Base-by-base conservation (phyloP, 352 stramenopile genomes). In the Elongisporangium prolatum region DNA sequence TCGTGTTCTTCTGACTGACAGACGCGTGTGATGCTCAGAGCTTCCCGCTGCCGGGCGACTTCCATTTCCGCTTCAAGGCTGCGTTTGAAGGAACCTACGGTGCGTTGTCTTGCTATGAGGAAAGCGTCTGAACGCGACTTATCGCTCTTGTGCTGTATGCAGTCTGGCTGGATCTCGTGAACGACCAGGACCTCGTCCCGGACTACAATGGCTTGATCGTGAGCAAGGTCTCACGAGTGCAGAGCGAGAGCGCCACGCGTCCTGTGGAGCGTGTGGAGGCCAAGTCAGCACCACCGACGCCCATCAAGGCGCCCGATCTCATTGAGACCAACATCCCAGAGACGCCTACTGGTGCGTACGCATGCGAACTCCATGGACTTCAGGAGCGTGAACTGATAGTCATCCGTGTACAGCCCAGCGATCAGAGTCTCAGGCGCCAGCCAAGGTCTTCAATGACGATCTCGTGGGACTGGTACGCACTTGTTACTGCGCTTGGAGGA, bases 21-120 rank as follows among this genome's bases (percentile, higher is more conserved):
- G 28, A 40, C 7, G 47, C 63, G 18, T 65, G 28, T 50, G 49
- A 9, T 21, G 48, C 55, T 18, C 21, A 91, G 84, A 77, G 68
- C 40, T 91, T 94, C 54, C 85, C 85, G 8, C 52, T 94, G 54
- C 85, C 83, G 14, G 85, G 85, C 1, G 73, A 88, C 48, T 94
- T 92, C 61, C 85, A 94, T 48, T 94, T 91, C 59, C 82, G 85
- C 59, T 94, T 94, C 65, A 94, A 94, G 65, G 90, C 82, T 38
- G 67, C 80, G 25, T 94, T 94, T 52, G 85, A 94, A 59, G 83
- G 85, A 50, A 94, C 85, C 38, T 94, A 92, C 38, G 85, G 85
- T 93, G 25, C 34, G 71, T 64, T 24, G 11, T 11, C 2, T 14
- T 13, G 28, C n/a, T 52, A 17, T 25, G 21, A 40, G 2, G n/a